Base-by-base conservation (phyloP, 1,284 basidiomycete species). In the Puccinia hordei region DNA sequence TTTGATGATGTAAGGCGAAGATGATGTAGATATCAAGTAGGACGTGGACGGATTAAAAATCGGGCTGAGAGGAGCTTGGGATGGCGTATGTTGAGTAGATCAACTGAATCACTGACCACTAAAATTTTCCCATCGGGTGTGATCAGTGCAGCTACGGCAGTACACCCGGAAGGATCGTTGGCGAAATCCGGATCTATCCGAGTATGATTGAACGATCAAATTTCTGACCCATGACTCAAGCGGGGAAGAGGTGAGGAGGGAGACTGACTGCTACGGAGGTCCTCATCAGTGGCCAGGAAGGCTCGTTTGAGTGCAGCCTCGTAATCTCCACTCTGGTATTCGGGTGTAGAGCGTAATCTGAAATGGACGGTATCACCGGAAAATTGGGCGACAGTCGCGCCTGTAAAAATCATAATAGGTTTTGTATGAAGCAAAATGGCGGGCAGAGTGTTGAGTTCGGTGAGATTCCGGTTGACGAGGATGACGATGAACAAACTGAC, bases 131-230 rank as follows among this genome's bases (percentile, higher is more conserved):
- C 89, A 84, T 94, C 91, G 55, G 88, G 86, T 13, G 94, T 95
- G 72, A 96, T 86, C 73, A 98, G 87, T 15, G 92, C 92, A 10
- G 93, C 92, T 15, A 99, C 94, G 22, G 97, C 96, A 0, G 97
- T 99, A 86, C 95, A 98, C 12, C 97, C 97, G 9, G 96, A 98
- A 0, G 94, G 92, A 86, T 99, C 97, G 83, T 92, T 91, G 82
- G 90, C 90, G 86, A 93, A 94, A 77, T 90, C 90, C 72, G 93
- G 92, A 86, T 94, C 95, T 95, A 84, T 41, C 66, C 22, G 49
- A 46, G 57, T 53, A 72, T n/a, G 35, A 51, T 27, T n/a, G 22
- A 41, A 38, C 30, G 61, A 35, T 27, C 24, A 75, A 44, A 22
- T 5, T 65, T 27, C 35, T 22, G 8, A 33, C 22, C 44, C 57